Conservation (phyloP, 2,329 filamentous ascomycete genomes). For the Colletotrichum sp. region DNA sequence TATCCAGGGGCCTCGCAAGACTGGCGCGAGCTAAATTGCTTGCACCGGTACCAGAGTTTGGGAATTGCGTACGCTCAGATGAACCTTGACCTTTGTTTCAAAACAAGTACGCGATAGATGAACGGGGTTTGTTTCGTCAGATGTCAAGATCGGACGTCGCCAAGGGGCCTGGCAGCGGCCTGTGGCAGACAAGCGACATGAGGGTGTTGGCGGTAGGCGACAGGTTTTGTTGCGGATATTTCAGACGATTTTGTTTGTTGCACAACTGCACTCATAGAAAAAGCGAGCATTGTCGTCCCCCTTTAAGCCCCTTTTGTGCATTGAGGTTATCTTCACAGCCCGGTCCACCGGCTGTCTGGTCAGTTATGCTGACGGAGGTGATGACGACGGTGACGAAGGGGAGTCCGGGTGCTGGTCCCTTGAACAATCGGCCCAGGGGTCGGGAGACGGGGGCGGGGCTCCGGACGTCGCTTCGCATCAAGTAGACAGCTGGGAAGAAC, state of each 20-base stretch:
- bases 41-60: neutral
- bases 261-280: neutral
- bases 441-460: constrained; percentile 6
- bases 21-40: neutral
- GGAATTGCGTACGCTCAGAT: neutral
- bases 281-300: neutral
- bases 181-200: neutral
- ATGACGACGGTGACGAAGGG: neutral
- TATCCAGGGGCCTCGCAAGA: neutral
- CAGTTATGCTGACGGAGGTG: neutral
- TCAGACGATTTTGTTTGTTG: neutral
- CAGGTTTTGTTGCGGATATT: neutral
- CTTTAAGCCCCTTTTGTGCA: neutral
- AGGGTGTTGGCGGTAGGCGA: neutral
- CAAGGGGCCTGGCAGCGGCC: neutral
- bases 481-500: neutral
- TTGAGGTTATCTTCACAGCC: neutral
- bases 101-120: neutral
- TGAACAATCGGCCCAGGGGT: neutral
- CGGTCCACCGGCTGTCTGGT: neutral
- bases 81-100: constrained; percentile 11
- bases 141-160: constrained; percentile 13
- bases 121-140: neutral
- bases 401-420: neutral
- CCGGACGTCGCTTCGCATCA: constrained; percentile 12